Evolutionary conservation across 2,329 filamentous ascomycete genomes (phyloP).

Genomic region (Tolypocladium pustulatum): DNA sequence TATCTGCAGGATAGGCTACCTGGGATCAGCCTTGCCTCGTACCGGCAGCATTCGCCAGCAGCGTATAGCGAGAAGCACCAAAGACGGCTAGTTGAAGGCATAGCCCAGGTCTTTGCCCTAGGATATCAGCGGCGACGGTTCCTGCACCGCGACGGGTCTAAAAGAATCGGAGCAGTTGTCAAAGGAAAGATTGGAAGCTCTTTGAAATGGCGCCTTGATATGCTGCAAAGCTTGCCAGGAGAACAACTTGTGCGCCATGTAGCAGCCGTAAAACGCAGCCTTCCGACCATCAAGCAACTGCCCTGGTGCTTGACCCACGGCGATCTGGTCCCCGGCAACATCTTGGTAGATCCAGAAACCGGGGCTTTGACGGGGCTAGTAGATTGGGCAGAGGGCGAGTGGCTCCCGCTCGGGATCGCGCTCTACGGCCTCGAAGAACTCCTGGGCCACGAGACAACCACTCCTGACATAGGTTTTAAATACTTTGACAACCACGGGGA

Average conservation of each 20-base stretch:
- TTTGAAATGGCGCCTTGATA: conserved; percentile 27
- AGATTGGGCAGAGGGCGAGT: conserved; percentile 56
- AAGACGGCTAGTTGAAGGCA: conserved; percentile 25
- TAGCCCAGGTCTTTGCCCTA: conserved; percentile 28
- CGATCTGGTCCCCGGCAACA: conserved; percentile 46
- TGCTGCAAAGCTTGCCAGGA: conserved; percentile 23
- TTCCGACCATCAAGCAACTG: conserved; percentile 27
- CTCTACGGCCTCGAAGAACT: conserved; percentile 52
- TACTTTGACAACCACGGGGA: conserved; percentile 33
- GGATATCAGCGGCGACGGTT: conserved; percentile 20
- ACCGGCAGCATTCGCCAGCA: background rate
- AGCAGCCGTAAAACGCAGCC: conserved; percentile 15
- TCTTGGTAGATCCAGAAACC: conserved; percentile 35
- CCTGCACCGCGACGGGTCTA: background rate
- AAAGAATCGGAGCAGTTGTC: background rate
- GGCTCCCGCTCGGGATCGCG: conserved; percentile 46
- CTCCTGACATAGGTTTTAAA: conserved; percentile 19
- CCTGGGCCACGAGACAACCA: conserved; percentile 32
- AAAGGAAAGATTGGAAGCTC: conserved; percentile 29
- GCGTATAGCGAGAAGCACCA: conserved; percentile 1
- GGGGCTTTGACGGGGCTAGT: conserved; percentile 42
- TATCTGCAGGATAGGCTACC: conserved; percentile 31
- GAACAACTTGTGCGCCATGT: conserved; percentile 7
- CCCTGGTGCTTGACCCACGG: conserved; percentile 51
- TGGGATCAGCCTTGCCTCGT: conserved; percentile 26